Evolutionary conservation across 2,329 filamentous ascomycete genomes (phyloP), one percentile per base, ranked within the genome.

Genomic region (Phyllosticta citribraziliensis): DNA sequence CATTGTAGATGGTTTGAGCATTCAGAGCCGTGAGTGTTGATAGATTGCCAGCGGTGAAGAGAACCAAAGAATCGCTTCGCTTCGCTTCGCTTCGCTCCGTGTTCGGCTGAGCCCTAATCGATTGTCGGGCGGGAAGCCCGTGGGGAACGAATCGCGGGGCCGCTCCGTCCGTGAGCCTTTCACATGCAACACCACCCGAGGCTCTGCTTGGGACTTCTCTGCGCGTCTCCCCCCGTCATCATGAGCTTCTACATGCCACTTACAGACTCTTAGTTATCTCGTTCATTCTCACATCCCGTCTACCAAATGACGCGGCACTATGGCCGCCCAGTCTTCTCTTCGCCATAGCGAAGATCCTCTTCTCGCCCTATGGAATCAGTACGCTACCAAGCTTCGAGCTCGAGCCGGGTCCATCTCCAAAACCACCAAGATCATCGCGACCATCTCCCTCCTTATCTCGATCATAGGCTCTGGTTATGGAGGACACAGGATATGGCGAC

Each of bases 261-360:
- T 47, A n/a, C 40, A 3, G 17, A n/a, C 40, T 47, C 40, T 14
- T 47, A 47, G 40, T 47, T 14, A 47, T 47, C 40, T 47, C 17
- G 5, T 3, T 47, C 17, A 47, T 47, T n/a, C 17, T 22, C 19
- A n/a, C 22, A 17, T 52, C 35, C 40, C 35, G 22, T 35, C 53
- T 30, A 52, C 47, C 53, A 40, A 60, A 60, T 35, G 58, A 60
- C 56, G 58, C 58, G 58, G 58, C 63, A 70, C 60, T 64, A 97
- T 97, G 93, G 89, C 91, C 64, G 88, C 82, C 65, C 92, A 96
- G 78, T 97, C 93, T 61, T 96, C 88, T 5, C 81, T 97, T 53
- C 77, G 77, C 66, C 67, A 73, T 63, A 68, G 69, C 61, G 71
- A 77, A 68, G 76, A 79, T 65, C 76, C 78, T 25, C 69, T 81